Conservation (phyloP, 2,329 filamentous ascomycete genomes). For the Neophaeococcomyces mojaviensis region DNA sequence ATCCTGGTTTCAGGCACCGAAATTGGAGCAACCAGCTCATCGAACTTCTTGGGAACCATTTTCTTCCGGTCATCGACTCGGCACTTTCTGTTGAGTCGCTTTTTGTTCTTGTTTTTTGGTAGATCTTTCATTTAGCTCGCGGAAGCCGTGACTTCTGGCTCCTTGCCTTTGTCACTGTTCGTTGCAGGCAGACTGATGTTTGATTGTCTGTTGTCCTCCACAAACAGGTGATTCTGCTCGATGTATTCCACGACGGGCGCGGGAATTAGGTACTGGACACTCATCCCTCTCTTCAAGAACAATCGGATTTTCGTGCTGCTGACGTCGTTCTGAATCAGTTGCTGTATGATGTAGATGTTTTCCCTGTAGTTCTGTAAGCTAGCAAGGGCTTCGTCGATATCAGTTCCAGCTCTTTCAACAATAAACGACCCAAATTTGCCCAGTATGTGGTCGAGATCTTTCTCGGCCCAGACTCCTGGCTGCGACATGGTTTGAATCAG, state of each 20-base stretch:
- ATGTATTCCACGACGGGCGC: conserved; percentile 69
- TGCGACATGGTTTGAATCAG: conserved; percentile 67
- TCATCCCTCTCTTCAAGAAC: conserved; percentile 72
- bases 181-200: conserved; percentile 15
- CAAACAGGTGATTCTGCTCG: conserved; percentile 58
- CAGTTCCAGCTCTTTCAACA: conserved; percentile 79
- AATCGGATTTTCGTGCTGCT: conserved; percentile 76
- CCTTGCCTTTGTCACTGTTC: conserved; percentile 20
- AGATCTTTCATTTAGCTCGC: background rate
- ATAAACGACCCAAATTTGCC: conserved; percentile 77
- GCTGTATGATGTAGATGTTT: conserved; percentile 81
- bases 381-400: conserved; percentile 80
- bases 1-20: no score
- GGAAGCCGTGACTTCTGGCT: conserved; percentile 11
- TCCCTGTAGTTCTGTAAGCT: conserved; percentile 73
- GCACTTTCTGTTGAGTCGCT: background rate
- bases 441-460: conserved; percentile 82
- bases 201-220: conserved; percentile 37
- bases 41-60: no score
- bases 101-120: background rate
- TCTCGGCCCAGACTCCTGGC: conserved; percentile 68
- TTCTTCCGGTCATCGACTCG: no score
- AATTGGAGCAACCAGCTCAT: no score
- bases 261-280: conserved; percentile 69
- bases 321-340: conserved; percentile 80